A percentile compares a stretch with the other conserved stretches of the same genome.
Evolutionary conservation across 2,329 filamentous ascomycete species (phyloP).

Genomic region (Pseudogymnoascus sp.): DNA sequence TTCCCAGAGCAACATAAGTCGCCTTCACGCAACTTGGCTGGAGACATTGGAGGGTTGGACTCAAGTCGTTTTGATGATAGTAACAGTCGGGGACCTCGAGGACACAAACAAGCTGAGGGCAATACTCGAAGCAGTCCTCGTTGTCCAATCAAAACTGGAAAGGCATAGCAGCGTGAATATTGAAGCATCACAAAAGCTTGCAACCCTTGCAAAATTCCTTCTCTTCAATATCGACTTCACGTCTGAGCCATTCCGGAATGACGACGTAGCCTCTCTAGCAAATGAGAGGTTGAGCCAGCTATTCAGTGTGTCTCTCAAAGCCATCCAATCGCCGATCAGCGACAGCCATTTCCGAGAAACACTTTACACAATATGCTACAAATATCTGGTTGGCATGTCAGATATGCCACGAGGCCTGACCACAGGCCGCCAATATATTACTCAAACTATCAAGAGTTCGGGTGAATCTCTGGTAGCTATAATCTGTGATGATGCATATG

Average conservation of each 20-base stretch:
- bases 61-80: constrained; percentile 72
- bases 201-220: constrained; percentile 64
- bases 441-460: constrained; percentile 66
- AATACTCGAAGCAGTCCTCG: constrained; percentile 76
- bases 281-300: constrained; percentile 86
- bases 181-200: constrained; percentile 64
- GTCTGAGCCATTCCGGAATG: constrained; percentile 31
- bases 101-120: constrained; percentile 64
- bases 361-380: constrained; percentile 87
- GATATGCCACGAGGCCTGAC: constrained; percentile 43
- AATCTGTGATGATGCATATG: constrained; percentile 87
- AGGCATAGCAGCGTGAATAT: constrained; percentile 60
- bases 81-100: constrained; percentile 74
- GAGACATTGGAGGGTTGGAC: constrained; percentile 75
- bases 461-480: constrained; percentile 77
- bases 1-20: constrained; percentile 54
- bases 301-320: constrained; percentile 77
- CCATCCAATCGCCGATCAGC: constrained; percentile 65
- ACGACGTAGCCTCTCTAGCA: constrained; percentile 59
- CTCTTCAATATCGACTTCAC: constrained; percentile 61
- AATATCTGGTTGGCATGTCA: constrained; percentile 65
- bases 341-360: constrained; percentile 66
- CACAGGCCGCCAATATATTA: constrained; percentile 39
- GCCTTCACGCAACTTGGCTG: constrained; percentile 44
- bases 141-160: constrained; percentile 82